phyloP scores from a whole-genome alignment of 306 rosid genomes.

The Prinsepia uniflora region DNA sequence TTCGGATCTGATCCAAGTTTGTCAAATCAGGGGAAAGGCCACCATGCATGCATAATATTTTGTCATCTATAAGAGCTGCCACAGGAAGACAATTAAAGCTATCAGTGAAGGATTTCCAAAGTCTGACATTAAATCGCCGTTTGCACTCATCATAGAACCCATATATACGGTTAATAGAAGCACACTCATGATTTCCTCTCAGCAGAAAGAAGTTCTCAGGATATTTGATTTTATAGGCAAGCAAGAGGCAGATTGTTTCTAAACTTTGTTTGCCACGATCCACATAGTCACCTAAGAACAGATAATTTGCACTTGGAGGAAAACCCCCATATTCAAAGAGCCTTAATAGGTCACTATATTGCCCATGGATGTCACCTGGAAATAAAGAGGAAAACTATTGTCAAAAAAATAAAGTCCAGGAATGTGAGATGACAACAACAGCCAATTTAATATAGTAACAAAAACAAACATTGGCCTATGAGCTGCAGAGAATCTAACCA shows the following conservation, averaged over 20 bases:
- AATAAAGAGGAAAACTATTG: slow-evolving; percentile 17
- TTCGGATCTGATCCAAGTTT: slow-evolving; percentile 74
- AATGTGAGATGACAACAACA: neutral
- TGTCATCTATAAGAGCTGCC: slow-evolving; percentile 87
- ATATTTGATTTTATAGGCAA: slow-evolving; percentile 81
- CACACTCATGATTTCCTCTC: slow-evolving; percentile 93
- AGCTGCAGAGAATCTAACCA: neutral
- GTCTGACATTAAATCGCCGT: slow-evolving; percentile 90
- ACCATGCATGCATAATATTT: slow-evolving; percentile 95
- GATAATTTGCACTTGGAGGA: slow-evolving; percentile 78
- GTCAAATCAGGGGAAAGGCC: slow-evolving; percentile 88
- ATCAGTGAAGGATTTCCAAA: slow-evolving; percentile 86
- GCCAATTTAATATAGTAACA: neutral
- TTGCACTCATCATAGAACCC: slow-evolving; percentile 95
- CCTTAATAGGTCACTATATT: slow-evolving; percentile 80
- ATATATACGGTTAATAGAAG: slow-evolving; percentile 84
- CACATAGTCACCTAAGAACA: slow-evolving; percentile 89
- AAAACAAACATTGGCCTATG: neutral
- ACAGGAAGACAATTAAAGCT: slow-evolving; percentile 89
- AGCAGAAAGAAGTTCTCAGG: slow-evolving; percentile 89
- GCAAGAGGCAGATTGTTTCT: slow-evolving; percentile 91
- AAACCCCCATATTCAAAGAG: slow-evolving; percentile 92
- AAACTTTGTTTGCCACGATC: slow-evolving; percentile 95
- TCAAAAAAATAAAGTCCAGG: slow-evolving; percentile 13
- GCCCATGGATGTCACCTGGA: slow-evolving; percentile 92